These are phyloP conservation scores for Zygoascus meyerae DNA, from an alignment of 1,139 yeast genomes.

Conservation along the genomic window DNA sequence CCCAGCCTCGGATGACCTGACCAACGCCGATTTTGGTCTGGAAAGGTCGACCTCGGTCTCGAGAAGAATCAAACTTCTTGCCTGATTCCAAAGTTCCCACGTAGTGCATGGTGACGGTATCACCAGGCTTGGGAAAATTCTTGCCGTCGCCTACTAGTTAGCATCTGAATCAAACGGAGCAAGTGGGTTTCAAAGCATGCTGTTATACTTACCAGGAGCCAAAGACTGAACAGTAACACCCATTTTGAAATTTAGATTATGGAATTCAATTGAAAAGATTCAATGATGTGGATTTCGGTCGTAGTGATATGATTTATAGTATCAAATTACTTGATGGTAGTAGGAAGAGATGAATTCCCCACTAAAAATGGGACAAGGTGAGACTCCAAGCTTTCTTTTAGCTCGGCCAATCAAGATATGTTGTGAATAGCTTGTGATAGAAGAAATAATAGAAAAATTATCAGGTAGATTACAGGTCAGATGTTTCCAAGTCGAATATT, in stretches of 20 bases:
- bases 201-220: slow-evolving; percentile 32
- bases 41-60: slow-evolving; percentile 92
- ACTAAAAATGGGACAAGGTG: too few species aligned
- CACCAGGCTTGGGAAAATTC: slow-evolving; percentile 82
- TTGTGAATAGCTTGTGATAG: too few species aligned
- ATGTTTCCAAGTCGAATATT: too few species aligned
- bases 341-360: too few species aligned
- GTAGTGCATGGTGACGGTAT: slow-evolving; percentile 80
- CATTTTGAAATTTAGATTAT: too few species aligned
- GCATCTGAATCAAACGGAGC: not conserved
- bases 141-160: slow-evolving; percentile 63
- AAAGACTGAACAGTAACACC: slow-evolving; percentile 36
- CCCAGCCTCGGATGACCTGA: slow-evolving; percentile 96
- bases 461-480: too few species aligned
- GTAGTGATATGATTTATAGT: not conserved
- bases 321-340: not conserved
- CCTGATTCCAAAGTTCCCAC: slow-evolving; percentile 93
- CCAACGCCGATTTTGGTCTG: slow-evolving; percentile 92
- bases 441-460: too few species aligned
- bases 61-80: slow-evolving; percentile 89
- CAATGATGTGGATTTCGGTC: not conserved
- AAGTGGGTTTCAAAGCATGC: not conserved
- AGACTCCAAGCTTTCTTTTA: too few species aligned
- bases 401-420: too few species aligned
- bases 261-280: not conserved